These are phyloP conservation scores for Blastocladiella britannica DNA, from an alignment of 192 early-diverging fungal genomes.

Conservation along the genomic window DNA sequence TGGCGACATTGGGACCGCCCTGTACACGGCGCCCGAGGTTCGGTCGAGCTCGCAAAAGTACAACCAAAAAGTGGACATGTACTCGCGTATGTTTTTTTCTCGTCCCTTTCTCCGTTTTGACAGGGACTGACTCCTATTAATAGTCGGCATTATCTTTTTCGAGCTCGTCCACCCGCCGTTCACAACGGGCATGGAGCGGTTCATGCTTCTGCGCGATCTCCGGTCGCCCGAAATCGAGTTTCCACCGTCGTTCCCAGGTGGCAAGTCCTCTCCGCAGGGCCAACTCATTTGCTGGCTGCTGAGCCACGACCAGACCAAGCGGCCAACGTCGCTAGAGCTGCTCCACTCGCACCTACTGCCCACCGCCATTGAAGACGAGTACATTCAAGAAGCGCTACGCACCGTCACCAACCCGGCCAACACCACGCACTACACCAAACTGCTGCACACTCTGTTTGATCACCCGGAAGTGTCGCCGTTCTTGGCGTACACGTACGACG, in stretches of 20 bases:
- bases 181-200: slow-evolving; percentile 58
- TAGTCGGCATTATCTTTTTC: slow-evolving; percentile 56
- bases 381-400: slow-evolving; percentile 70
- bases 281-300: slow-evolving; percentile 51
- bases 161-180: slow-evolving; percentile 57
- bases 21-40: slow-evolving; percentile 63
- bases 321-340: slow-evolving; percentile 62
- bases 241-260: slow-evolving; percentile 32
- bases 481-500: slow-evolving; percentile 78
- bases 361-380: slow-evolving; percentile 67
- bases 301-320: slow-evolving; percentile 48
- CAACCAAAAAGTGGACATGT: slow-evolving; percentile 66
- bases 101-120: background rate
- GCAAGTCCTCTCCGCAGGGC: slow-evolving; percentile 40
- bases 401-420: slow-evolving; percentile 68
- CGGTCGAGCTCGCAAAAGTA: slow-evolving; percentile 28
- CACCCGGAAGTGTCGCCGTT: slow-evolving; percentile 53
- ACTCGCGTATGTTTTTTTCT: slow-evolving; percentile 25
- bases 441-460: slow-evolving; percentile 62
- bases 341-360: slow-evolving; percentile 62
- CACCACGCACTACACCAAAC: slow-evolving; percentile 57
- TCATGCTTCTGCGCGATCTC: slow-evolving; percentile 42
- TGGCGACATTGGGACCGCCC: slow-evolving; percentile 68
- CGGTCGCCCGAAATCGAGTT: slow-evolving; percentile 31
- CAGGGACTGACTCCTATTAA: too few species aligned